Evolutionary conservation across 371 early-diverging fungal species (phyloP), one percentile per base, ranked within the genome.

Genomic region (Mortierella sp.): DNA sequence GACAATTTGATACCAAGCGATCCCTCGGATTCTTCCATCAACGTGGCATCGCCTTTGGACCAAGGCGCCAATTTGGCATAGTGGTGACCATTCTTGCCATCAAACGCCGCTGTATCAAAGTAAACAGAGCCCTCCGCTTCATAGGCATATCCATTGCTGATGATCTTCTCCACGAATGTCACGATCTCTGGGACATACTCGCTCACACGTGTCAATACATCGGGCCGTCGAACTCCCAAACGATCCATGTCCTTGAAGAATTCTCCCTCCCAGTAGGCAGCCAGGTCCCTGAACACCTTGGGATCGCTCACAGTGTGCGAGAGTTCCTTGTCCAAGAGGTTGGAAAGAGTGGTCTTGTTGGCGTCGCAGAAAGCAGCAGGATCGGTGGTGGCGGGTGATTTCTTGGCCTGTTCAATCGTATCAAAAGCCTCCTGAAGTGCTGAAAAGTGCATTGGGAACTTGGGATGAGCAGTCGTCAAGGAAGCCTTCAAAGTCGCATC

Each of bases 101-200:
- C 94, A 74, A 98, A 99, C n/a, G 87, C 88, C 3, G 81, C 81
- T 4, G 97, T 92, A 82, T 99, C 95, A 86, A 99, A 99, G 86
- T 99, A 99, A 19, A 99, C 97, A n/a, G 97, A 97, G 26, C 99
- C 99, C 39, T 95, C 90, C 3, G 90, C 86, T 71, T 91, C 98
- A 80, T 98, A 98, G 1, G 94, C 99, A 68, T 92, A 98, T 16
- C 98, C 99, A 64, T 99, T 97, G 50, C 84, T 84, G 58, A 97
- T 93, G 69, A 99, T 95, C 70, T 90, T 85, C 78, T 98, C 86
- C 31, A 99, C 92, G 86, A 92, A 99, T 0, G 70, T 73, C 28
- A 95, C 87, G 78, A 99, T 98, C 80, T 99, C 96, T 19, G 96
- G 96, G 14, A 99, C 91, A 79, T 96, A 99, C 83, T 99, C 98